Evolutionary conservation across 2,329 filamentous ascomycete species (phyloP), one percentile per base, ranked within the genome.

Genomic region (Fusarium irregulare): DNA sequence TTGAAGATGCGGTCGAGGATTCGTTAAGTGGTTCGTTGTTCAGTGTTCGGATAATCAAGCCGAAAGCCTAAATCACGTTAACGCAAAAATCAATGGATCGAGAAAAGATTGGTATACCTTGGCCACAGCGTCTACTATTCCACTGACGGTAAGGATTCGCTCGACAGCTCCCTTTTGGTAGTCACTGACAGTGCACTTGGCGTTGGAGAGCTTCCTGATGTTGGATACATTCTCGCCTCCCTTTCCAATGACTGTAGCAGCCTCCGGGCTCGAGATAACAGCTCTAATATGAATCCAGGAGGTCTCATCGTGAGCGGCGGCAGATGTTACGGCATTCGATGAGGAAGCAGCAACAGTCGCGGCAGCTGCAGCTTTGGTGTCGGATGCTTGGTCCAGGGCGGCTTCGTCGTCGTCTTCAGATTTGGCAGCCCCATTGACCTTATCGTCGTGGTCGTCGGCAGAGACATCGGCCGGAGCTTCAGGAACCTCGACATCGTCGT

Each of bases 161-260:
- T 99, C 96, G 34, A 98, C 94, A 58, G 96, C 96, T 72, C 96
- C 96, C 78, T 97, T 93, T 75, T 97, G 93, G 78, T 98, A 99
- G 82, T 99, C 96, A 83, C 94, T 98, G 75, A 99, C 96, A 49
- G 96, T 99, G 85, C 96, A 99, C 84, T 98, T 98, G 73, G 96
- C 96, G 76, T 94, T 94, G 55, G 96, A 98, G 83, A 97, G 87
- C 79, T 93, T 93, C 73, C 96, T 91, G 78, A 99, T 98, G 83
- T 97, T 93, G 73, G 94, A 97, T 49, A 99, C 96, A 78, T 99
- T 99, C 85, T 99, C 96, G 79, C 96, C 96, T 70, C 94, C 95
- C 84, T 99, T 99, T 78, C 96, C 96, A 81, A 99, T 99, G 73
- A 98, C 93, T 50, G 96, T 99, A 41, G 96, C 96, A 73, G 96